A percentile compares a stretch with the other conserved stretches of the same genome.
Conservation (phyloP, 2,329 filamentous ascomycete genomes). For the Didymella pinodella region DNA sequence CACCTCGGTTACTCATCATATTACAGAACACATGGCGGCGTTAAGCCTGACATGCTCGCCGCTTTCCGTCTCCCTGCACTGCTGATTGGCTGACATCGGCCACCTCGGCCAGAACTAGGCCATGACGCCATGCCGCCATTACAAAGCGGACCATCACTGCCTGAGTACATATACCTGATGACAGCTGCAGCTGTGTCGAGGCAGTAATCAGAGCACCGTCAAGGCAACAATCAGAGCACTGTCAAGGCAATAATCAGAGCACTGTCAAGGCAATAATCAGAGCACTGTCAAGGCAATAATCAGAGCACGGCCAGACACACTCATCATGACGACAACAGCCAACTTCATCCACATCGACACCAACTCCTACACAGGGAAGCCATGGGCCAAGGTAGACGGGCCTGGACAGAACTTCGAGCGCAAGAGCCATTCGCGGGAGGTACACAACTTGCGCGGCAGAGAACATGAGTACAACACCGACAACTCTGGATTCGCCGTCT, state of each 20-base stretch:
- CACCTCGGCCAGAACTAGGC: conserved; percentile 21
- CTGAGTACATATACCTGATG: conserved; percentile 18
- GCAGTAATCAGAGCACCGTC: too few species aligned
- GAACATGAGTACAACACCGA: conserved; percentile 63
- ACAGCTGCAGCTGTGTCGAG: not conserved
- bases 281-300: not conserved
- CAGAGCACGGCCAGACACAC: not conserved
- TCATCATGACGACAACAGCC: conserved; percentile 65
- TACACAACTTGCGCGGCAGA: conserved; percentile 64
- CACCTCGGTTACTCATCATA: too few species aligned
- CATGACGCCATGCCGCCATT: conserved; percentile 37
- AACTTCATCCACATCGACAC: conserved; percentile 69
- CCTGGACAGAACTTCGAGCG: conserved; percentile 63
- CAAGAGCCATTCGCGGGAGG: conserved; percentile 56
- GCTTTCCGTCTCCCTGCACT: not conserved
- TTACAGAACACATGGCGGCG: too few species aligned
- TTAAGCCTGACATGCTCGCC: not conserved
- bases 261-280: too few species aligned
- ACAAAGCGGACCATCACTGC: conserved; percentile 30
- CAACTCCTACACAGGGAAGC: conserved; percentile 60
- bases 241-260: too few species aligned
- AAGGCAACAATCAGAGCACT: too few species aligned
- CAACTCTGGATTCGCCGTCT: conserved; percentile 66
- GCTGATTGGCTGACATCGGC: conserved; percentile 25
- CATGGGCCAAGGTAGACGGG: conserved; percentile 72